Conservation (phyloP, 2,329 filamentous ascomycete genomes). For the Botrytis tulipae region DNA sequence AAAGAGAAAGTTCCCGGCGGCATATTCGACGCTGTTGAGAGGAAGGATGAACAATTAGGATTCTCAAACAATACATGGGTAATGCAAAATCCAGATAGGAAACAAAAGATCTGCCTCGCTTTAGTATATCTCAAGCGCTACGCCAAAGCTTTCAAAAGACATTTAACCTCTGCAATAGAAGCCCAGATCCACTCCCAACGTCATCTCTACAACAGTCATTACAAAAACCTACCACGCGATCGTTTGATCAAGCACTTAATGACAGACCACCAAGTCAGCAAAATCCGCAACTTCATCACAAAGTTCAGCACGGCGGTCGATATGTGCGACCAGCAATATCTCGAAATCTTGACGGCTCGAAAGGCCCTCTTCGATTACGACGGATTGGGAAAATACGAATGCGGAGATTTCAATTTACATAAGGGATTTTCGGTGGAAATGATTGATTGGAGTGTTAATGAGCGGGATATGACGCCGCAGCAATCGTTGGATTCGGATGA, state of each 20-base stretch:
- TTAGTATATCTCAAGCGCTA: constrained; percentile 5
- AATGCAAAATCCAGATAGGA: background rate
- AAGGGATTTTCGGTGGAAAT: background rate
- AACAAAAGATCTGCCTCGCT: background rate
- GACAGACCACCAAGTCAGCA: background rate
- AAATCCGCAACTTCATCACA: background rate
- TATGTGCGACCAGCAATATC: constrained; percentile 8
- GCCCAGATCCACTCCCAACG: background rate
- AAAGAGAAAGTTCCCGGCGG: background rate
- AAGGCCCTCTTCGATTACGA: background rate
- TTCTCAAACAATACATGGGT: no score
- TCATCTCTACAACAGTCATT: background rate
- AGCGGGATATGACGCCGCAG: background rate
- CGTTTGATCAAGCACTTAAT: background rate
- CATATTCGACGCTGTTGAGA: background rate
- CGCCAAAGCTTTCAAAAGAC: background rate
- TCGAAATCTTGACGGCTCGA: background rate
- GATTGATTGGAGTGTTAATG: background rate
- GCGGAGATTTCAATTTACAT: background rate
- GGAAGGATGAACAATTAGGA: background rate
- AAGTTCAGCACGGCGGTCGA: background rate
- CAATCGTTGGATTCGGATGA: background rate
- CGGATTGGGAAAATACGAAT: background rate
- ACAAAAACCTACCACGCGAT: background rate
- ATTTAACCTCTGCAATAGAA: background rate